These are phyloP conservation scores for Rhizoclosmatium globosum DNA, from an alignment of 192 early-diverging fungal species.

Conservation along the genomic window DNA sequence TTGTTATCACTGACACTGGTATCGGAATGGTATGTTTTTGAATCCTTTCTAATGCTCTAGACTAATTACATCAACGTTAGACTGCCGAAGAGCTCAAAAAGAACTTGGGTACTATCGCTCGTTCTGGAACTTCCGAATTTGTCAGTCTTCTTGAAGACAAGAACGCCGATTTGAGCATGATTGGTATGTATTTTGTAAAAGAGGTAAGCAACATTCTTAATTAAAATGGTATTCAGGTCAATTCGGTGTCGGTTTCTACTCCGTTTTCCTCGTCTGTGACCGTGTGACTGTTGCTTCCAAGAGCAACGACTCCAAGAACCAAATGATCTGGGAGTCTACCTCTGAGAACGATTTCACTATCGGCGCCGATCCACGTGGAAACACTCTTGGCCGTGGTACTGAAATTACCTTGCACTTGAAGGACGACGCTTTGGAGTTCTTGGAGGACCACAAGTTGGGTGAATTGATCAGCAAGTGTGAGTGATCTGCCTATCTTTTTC, in stretches of 20 bases:
- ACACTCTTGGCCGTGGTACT: constrained; percentile 81
- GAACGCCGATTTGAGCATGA: constrained; percentile 99
- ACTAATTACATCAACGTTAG: constrained; percentile 79
- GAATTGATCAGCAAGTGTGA: constrained; percentile 96
- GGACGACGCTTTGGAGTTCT: constrained; percentile 98
- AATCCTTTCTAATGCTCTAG: background rate
- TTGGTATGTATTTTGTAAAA: constrained; percentile 61
- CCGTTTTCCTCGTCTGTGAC: constrained; percentile 99
- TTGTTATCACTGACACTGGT: constrained; percentile 86
- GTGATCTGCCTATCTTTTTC: no score
- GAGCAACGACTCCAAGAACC: constrained; percentile 92
- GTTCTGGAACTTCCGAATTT: constrained; percentile 99
- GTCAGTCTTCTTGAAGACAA: constrained; percentile 92
- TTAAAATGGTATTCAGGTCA: constrained; percentile 51
- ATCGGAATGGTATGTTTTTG: background rate
- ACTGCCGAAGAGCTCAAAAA: constrained; percentile 95
- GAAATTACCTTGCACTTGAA: constrained; percentile 96
- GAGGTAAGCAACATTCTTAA: no score
- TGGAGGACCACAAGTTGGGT: constrained; percentile 99
- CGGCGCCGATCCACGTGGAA: constrained; percentile 60
- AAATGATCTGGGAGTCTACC: constrained; percentile 94
- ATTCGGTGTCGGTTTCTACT: constrained; percentile 99
- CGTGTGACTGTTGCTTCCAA: constrained; percentile 94
- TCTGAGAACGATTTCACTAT: constrained; percentile 93
- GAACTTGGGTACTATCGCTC: constrained; percentile 99